phyloP scores from a whole-genome alignment of 352 stramenopile genomes.

The Phytophthora capsici region DNA sequence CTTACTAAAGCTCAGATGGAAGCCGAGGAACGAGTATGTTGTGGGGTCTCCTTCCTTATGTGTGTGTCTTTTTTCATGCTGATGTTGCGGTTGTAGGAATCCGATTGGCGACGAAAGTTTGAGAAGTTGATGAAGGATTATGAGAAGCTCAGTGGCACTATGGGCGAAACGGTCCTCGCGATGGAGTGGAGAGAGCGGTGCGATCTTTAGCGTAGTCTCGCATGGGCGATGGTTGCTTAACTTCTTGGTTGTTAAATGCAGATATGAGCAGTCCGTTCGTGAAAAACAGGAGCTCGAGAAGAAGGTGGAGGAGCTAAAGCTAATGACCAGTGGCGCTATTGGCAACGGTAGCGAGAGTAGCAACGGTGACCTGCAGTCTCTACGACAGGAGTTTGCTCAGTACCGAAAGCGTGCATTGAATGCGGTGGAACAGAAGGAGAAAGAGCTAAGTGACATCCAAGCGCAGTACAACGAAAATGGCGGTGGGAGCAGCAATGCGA shows the following conservation, averaged over 20 bases:
- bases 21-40: constrained; percentile 74
- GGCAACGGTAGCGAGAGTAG: constrained; percentile 29
- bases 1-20: constrained; percentile 79
- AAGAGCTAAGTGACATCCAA: constrained; percentile 75
- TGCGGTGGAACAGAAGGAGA: constrained; percentile 85
- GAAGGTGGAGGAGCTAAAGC: constrained; percentile 72
- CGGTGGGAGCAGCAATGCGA: constrained; percentile 35
- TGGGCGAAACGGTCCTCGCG: constrained; percentile 84
- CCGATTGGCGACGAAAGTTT: constrained; percentile 85
- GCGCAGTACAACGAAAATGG: constrained; percentile 62
- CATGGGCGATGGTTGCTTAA: neutral
- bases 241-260: constrained; percentile 17
- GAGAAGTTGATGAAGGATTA: constrained; percentile 88
- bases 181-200: constrained; percentile 87
- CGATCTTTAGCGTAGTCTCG: neutral
- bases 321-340: constrained; percentile 43
- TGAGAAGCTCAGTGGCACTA: constrained; percentile 84
- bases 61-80: neutral
- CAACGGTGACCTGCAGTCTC: constrained; percentile 61
- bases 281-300: constrained; percentile 84
- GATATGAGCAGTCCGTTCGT: constrained; percentile 75
- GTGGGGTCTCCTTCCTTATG: neutral
- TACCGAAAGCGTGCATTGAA: constrained; percentile 82
- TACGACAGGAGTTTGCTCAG: constrained; percentile 82
- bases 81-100: constrained; percentile 48